A percentile compares a stretch with the other conserved stretches of the same genome.
Evolutionary conservation across 2,329 filamentous ascomycete species (phyloP).

Genomic region (Aspergillus luchuensis): DNA sequence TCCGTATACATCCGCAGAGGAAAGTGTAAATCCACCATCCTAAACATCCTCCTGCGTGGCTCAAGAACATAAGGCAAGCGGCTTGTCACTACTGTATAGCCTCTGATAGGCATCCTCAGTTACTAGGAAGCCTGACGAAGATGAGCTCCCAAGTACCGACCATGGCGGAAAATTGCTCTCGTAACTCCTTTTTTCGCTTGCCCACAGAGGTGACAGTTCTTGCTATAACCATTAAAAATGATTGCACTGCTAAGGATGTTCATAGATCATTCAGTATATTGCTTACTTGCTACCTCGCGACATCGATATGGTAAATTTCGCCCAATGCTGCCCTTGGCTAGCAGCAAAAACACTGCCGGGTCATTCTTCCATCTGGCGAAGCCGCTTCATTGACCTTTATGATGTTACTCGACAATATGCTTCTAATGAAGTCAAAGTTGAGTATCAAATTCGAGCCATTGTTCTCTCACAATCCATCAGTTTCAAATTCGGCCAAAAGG

Average conservation of each 20-base stretch:
- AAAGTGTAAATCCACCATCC: no score
- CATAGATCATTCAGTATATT: slow-evolving; percentile 37
- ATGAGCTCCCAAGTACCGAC: not conserved
- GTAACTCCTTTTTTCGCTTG: slow-evolving; percentile 6
- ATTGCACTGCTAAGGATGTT: not conserved
- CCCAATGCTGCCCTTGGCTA: slow-evolving; percentile 29
- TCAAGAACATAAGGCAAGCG: no score
- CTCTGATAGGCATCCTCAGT: no score
- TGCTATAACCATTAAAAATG: not conserved
- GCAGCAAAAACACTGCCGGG: slow-evolving; percentile 27
- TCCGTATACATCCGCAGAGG: no score
- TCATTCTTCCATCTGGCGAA: slow-evolving; percentile 38
- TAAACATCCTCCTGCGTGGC: no score
- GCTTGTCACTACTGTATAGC: no score
- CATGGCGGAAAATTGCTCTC: not conserved
- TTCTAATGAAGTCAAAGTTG: slow-evolving; percentile 30
- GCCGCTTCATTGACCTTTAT: slow-evolving; percentile 36
- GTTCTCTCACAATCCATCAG: slow-evolving; percentile 33
- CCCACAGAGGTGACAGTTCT: slow-evolving; percentile 17
- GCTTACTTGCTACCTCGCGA: slow-evolving; percentile 33
- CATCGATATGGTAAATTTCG: slow-evolving; percentile 34
- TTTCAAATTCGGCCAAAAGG: slow-evolving; percentile 29
- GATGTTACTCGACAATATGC: slow-evolving; percentile 29
- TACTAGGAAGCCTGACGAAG: not conserved
- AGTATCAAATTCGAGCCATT: slow-evolving; percentile 41